Evolutionary conservation across 169 alveolate genomes (phyloP).

Genomic region (Plasmodium relictum): DNA sequence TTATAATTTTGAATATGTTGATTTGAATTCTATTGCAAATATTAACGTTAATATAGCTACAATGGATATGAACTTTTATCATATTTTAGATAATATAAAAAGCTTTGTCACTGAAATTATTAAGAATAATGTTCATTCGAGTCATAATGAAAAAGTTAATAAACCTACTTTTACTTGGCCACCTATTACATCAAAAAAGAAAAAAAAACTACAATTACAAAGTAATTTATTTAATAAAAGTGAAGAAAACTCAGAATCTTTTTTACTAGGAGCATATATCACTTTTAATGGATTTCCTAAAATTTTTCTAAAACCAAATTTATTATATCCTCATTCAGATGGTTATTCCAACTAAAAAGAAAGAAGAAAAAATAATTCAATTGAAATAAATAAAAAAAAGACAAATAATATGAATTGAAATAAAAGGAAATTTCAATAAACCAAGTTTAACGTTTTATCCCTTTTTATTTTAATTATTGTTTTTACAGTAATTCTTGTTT

Average conservation of each 20-base stretch:
- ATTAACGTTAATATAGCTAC: conserved; percentile 50
- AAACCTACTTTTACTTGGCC: conserved; percentile 35
- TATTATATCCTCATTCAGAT: conserved; percentile 38
- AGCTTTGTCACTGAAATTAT: conserved; percentile 36
- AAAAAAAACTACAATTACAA: neutral
- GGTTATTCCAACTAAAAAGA: conserved; percentile 36
- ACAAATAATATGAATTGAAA: no score
- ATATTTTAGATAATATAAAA: conserved; percentile 64
- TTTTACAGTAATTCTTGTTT: no score
- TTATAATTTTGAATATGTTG: conserved; percentile 21
- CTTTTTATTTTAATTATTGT: no score
- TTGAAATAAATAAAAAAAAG: no score
- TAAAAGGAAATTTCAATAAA: no score
- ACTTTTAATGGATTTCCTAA: conserved; percentile 35
- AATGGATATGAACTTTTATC: conserved; percentile 20
- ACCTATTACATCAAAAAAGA: conserved; percentile 30
- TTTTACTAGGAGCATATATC: conserved; percentile 60
- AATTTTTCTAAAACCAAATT: conserved; percentile 33
- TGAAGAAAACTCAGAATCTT: conserved; percentile 30
- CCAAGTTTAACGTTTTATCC: no score
- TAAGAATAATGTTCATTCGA: conserved; percentile 48
- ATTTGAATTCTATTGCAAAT: conserved; percentile 43
- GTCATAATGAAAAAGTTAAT: conserved; percentile 37
- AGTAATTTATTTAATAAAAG: neutral
- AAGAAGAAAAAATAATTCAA: no score